Base-by-base conservation (phyloP, 2,329 filamentous ascomycete species). In the Alternaria incomplexa region DNA sequence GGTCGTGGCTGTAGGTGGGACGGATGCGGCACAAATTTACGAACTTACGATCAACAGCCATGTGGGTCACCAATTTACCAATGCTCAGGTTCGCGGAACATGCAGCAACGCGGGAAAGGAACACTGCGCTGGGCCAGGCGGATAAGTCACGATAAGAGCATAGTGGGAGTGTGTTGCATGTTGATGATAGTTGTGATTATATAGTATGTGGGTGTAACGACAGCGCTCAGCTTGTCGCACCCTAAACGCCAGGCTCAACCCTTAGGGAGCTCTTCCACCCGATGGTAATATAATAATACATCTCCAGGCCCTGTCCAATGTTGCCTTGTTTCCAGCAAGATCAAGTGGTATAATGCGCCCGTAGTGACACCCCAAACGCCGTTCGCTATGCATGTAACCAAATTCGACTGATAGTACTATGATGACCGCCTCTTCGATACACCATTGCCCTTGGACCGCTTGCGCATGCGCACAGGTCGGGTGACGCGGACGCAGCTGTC, bases 401-500 rank as follows among this genome's bases (percentile, higher is more conserved):
- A 61, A 62, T 44, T 40, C 26, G 48, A 50, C 50, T 43, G 46
- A 25, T 53, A 43, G 28, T 20, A 46, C 65, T 67, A 73, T 48
- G 50, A 71, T 8, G 72, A 66, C 63, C 63, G 63, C 45, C 67
- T 60, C 65, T 75, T 66, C 32, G 30, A 73, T 30, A 70, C 56
- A 8, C 64, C 56, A 17, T 61, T 59, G 40, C 66, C 58, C 25
- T 62, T 69, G 17, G 70, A 66, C 17, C 72, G 70, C 66, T 71
- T 77, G 12, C 77, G 76, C 70, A 79, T 77, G 32, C 76, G 72
- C 50, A 77, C 70, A 15, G 51, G 67, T 66, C 75, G 77, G 26
- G 69, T 67, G 17, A 80, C 75, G 10, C 70, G 64, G 23, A 72
- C 66, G 56, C 68, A 66, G 56, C 70, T 70, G 48, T 70, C 63